A percentile compares a stretch with the other conserved stretches of the same genome.
These are phyloP conservation scores for Naganishia vaughanmartiniae DNA, from an alignment of 768 basidiomycete species.

Conservation along the genomic window DNA sequence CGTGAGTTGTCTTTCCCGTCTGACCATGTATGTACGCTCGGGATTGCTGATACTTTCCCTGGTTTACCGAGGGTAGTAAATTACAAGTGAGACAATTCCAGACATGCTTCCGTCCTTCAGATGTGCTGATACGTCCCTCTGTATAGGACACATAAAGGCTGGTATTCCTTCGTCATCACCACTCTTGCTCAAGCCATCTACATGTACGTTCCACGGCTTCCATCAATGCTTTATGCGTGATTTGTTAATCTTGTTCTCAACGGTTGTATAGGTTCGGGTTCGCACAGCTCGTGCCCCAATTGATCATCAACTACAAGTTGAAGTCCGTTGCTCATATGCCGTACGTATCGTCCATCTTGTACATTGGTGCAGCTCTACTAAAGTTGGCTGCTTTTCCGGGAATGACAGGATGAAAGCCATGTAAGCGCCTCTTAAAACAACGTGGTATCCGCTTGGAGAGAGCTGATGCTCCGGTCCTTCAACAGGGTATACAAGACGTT, in stretches of 20 bases:
- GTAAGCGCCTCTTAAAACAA: slow-evolving; percentile 70
- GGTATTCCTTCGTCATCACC: slow-evolving; percentile 94
- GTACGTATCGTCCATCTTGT: slow-evolving; percentile 27
- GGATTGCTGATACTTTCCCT: slow-evolving; percentile 33
- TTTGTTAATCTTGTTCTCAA: not conserved
- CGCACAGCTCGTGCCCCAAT: slow-evolving; percentile 62
- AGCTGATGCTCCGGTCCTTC: not conserved
- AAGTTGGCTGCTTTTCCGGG: too few relatives aligned
- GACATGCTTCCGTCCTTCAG: not conserved
- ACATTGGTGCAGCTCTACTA: not conserved
- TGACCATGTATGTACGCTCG: not conserved
- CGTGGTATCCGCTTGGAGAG: slow-evolving; percentile 53
- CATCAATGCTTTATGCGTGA: not conserved
- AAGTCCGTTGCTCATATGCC: slow-evolving; percentile 97
- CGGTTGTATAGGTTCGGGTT: slow-evolving; percentile 90
- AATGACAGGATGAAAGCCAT: slow-evolving; percentile 75
- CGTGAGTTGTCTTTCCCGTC: slow-evolving; percentile 34
- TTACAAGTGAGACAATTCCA: slow-evolving; percentile 8
- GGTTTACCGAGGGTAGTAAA: slow-evolving; percentile 1
- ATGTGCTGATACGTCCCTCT: not conserved
- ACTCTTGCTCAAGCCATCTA: slow-evolving; percentile 67
- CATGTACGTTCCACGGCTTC: slow-evolving; percentile 28
- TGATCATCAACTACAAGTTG: slow-evolving; percentile 94
- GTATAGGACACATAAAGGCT: slow-evolving; percentile 77
- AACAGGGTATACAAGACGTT: slow-evolving; percentile 36